Evolutionary conservation across 805 yeast genomes (phyloP).

Genomic region (Yamadazyma insecticola): DNA sequence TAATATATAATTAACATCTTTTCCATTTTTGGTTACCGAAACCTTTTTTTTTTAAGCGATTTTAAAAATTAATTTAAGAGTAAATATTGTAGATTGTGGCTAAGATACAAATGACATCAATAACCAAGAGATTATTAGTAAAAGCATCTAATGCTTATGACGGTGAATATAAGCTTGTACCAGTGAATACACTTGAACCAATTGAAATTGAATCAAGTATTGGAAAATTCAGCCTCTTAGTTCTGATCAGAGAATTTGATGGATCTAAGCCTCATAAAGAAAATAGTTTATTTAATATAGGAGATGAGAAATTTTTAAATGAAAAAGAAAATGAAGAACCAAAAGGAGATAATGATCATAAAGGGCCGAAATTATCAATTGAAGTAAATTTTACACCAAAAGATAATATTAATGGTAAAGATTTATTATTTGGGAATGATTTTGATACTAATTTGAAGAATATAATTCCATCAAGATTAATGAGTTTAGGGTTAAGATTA

Average conservation of each 20-base stretch:
- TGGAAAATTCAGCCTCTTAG: conserved; percentile 30
- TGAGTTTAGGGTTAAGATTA: conserved; percentile 44
- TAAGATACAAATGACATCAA: too few species aligned
- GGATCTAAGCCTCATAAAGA: conserved; percentile 32
- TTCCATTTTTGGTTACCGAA: too few species aligned
- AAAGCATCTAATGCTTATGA: background rate
- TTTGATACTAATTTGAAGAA: conserved; percentile 51
- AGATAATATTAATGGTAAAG: conserved; percentile 39
- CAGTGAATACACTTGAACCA: conserved; percentile 38
- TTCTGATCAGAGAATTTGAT: conserved; percentile 42
- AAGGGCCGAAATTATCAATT: conserved; percentile 24
- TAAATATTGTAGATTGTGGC: too few species aligned
- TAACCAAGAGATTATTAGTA: background rate
- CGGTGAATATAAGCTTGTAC: conserved; percentile 18
- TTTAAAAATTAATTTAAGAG: too few species aligned
- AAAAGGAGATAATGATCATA: too few species aligned
- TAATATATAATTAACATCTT: too few species aligned
- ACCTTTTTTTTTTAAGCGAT: too few species aligned
- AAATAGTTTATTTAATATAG: conserved; percentile 23
- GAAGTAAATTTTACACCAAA: conserved; percentile 35
- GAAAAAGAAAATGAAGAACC: conserved; percentile 10
- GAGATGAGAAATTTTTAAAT: conserved; percentile 20
- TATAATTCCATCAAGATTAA: conserved; percentile 45
- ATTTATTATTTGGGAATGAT: conserved; percentile 60
- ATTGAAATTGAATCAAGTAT: conserved; percentile 27